Evolutionary conservation across 1,284 basidiomycete species (phyloP).

Genomic region (Puccinia brachypodii): DNA sequence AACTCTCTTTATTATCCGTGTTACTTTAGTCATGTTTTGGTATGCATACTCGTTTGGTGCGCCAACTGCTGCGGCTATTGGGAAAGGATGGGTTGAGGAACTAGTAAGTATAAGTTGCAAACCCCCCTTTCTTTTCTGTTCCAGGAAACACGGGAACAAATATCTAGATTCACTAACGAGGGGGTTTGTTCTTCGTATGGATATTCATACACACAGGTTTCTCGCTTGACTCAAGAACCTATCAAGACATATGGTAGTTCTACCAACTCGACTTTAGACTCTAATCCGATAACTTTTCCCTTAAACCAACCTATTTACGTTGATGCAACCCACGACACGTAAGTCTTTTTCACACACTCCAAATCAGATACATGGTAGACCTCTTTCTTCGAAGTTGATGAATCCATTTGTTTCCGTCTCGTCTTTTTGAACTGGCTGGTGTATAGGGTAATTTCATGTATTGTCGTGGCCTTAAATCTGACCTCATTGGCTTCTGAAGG

Average conservation of each 20-base stretch:
- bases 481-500: conserved; percentile 69
- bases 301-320: conserved; percentile 76
- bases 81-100: conserved; percentile 60
- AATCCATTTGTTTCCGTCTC: not conserved
- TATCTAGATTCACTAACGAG: no score
- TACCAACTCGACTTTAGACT: conserved; percentile 75
- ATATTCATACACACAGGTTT: conserved; percentile 64
- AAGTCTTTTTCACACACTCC: not conserved
- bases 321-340: conserved; percentile 73
- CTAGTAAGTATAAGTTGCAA: conserved; percentile 51
- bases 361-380: not conserved
- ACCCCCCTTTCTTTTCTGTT: no score
- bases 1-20: not conserved
- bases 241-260: conserved; percentile 69
- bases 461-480: conserved; percentile 65
- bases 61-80: conserved; percentile 58
- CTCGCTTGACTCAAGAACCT: conserved; percentile 73
- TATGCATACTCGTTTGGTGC: conserved; percentile 54
- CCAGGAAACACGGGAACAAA: no score
- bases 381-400: not conserved
- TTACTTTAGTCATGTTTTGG: conserved; percentile 43
- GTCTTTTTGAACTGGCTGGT: no score
- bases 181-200: not conserved
- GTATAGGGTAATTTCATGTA: conserved; percentile 52
- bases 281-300: conserved; percentile 72